A percentile compares a stretch with the other conserved stretches of the same genome.
phyloP scores from a whole-genome alignment of 2,329 filamentous ascomycete genomes.

The Xylaria hypoxylon region DNA sequence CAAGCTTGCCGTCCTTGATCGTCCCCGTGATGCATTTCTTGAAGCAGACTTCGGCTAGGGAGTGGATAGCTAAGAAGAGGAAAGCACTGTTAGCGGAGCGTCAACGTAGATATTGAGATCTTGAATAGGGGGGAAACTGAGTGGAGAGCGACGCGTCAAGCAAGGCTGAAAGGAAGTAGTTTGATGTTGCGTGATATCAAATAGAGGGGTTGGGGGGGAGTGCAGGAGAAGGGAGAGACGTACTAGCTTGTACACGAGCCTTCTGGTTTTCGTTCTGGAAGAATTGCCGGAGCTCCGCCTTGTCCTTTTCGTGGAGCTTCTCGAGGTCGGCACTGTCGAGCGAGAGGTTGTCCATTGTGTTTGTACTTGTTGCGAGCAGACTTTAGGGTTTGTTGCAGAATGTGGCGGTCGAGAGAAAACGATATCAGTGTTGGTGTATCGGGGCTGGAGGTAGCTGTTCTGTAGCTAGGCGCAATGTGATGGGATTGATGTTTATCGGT shows the following conservation, averaged over 20 bases:
- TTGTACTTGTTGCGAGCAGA: background rate
- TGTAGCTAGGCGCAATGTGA: background rate
- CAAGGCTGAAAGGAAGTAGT: too few relatives aligned
- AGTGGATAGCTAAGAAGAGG: slow-evolving; percentile 61
- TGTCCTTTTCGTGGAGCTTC: slow-evolving; percentile 83
- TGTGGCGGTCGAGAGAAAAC: background rate
- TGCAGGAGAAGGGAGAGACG: slow-evolving; percentile 47
- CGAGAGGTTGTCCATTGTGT: slow-evolving; percentile 40
- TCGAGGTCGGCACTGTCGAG: slow-evolving; percentile 73
- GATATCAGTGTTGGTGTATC: background rate
- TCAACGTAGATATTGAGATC: background rate
- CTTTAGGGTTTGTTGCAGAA: background rate
- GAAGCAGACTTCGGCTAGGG: slow-evolving; percentile 83
- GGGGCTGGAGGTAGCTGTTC: background rate
- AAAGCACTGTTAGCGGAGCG: background rate
- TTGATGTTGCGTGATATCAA: background rate
- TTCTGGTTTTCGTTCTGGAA: slow-evolving; percentile 87
- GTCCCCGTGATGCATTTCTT: slow-evolving; percentile 87
- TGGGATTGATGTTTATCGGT: background rate
- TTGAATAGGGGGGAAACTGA: too few relatives aligned
- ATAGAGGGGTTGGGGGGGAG: background rate
- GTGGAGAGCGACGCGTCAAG: background rate
- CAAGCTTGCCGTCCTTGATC: slow-evolving; percentile 78
- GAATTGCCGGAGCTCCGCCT: slow-evolving; percentile 88
- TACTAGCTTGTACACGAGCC: slow-evolving; percentile 72